Evolutionary conservation across 805 yeast genomes (phyloP), one percentile per base, ranked within the genome.

Genomic region (Hanseniaspora nectarophila): DNA sequence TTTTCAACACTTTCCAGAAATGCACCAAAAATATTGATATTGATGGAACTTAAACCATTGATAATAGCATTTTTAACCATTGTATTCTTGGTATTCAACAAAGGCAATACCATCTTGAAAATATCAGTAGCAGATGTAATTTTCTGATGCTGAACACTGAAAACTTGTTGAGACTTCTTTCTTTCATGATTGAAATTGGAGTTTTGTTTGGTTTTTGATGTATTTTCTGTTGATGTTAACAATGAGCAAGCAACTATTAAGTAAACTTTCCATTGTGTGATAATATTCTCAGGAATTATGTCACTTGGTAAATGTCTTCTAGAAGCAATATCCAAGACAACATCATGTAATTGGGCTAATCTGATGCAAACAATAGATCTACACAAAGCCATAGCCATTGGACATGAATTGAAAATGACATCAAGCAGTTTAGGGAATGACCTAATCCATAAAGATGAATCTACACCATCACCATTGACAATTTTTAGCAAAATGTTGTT

Each of bases 401-500:
- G 97, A 60, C 95, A 88, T 45, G 73, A 74, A 55, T 79, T 85
- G 55, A 85, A 87, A 54, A 92, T 78, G 1, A 78, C 71, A 32
- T 75, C 79, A 39, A 92, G 67, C 2, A 92, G 68, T 34, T 75
- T 76, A 1, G 97, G 97, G 59, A 85, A 88, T 1, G 82, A 75
- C 55, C 95, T 76, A 60, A 90, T 82, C 98, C 98, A 92, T n/a
- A 92, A 69, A 0, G 97, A 95, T 1, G 95, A 81, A 67, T 92
- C 98, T 9, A 92, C 89, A 1, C 97, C 97, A 61, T 89, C 85
- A 54, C 84, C 95, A 57, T 86, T 95, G 0, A 95, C 95, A 6
- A 92, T 69, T 46, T 80, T 75, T 0, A 84, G 70, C n/a, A 94
- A 66, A 2, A 86, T 73, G 24, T 83, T 85, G 55, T 77, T 80